Conservation (phyloP, 768 basidiomycete genomes). For the Lanmaoa pseudosensibilis region DNA sequence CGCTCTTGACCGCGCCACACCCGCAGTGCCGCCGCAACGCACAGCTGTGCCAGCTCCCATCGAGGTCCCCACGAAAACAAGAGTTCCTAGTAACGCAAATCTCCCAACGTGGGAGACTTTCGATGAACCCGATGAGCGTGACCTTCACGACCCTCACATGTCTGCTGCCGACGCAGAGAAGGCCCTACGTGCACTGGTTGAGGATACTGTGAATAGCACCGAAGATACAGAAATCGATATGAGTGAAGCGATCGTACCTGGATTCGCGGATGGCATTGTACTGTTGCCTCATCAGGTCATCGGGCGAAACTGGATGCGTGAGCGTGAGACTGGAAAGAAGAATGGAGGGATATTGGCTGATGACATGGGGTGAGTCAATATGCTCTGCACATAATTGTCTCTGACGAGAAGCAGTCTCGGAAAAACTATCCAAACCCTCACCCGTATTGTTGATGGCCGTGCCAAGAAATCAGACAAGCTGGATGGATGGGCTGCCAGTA, state of each 20-base stretch:
- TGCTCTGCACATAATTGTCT: background rate
- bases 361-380: constrained; percentile 69
- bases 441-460: constrained; percentile 81
- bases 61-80: constrained; percentile 25
- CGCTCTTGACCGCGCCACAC: constrained; percentile 26
- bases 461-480: constrained; percentile 67
- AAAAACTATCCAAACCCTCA: constrained; percentile 90
- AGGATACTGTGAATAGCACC: constrained; percentile 56
- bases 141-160: constrained; percentile 34
- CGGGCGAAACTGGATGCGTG: constrained; percentile 84
- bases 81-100: constrained; percentile 13
- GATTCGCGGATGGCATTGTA: constrained; percentile 66
- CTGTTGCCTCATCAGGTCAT: constrained; percentile 88
- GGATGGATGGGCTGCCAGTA: constrained; percentile 70
- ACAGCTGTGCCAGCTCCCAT: constrained; percentile 35
- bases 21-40: constrained; percentile 13
- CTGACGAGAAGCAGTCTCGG: constrained; percentile 53
- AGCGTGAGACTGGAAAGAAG: constrained; percentile 77
- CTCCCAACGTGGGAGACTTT: constrained; percentile 33
- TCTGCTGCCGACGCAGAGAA: constrained; percentile 66
- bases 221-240: constrained; percentile 53
- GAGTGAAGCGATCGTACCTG: constrained; percentile 70
- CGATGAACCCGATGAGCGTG: constrained; percentile 26
- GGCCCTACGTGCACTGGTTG: constrained; percentile 74
- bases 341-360: constrained; percentile 89